Evolutionary conservation across 257 asterid genomes (phyloP), one percentile per base, ranked within the genome.

Genomic region (Nicotiana attenuata): DNA sequence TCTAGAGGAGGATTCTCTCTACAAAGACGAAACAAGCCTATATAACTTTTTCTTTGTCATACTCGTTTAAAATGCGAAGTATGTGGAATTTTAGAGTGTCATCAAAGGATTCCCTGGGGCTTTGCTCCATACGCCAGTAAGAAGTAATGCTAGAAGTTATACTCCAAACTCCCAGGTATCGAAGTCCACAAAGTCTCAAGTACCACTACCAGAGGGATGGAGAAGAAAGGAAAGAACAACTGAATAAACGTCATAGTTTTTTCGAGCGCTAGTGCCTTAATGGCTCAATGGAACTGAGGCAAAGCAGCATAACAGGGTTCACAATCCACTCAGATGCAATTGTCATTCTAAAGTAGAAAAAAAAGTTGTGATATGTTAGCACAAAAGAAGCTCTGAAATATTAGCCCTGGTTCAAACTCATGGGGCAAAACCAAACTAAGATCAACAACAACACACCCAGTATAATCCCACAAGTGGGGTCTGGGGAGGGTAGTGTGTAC

Each of bases 111-210:
- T 17, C 77, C 45, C 6, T 5, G 31, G 31, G 19, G 29, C 20
- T 9, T 68, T 68, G n/a, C 56, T 38, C 77, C 20, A 29, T 5
- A 68, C 10, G 41, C 11, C 7, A 68, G 31, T 68, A 68, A n/a
- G 77, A 68, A 68, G 77, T 67, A 33, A 67, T 38, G 77, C n/a
- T 38, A 68, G 77, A 68, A 29, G 10, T n/a, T 68, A 68, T 68
- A 68, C 8, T 16, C 56, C 15, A 5, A 38, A 68, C 77, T n/a
- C 56, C 45, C 55, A 67, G 76, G 76, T 67, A 67, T 7, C 10
- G 4, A 35, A 67, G 38, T 41, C 55, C 77, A 67, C 76, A 17
- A 20, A 66, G 26, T 67, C n/a, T 67, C 53, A 67, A 19, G 41
- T 67, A 26, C 52, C 55, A 41, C 19, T 38, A 69, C 33, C 57